Evolutionary conservation across 2,329 filamentous ascomycete genomes (phyloP), one percentile per base, ranked within the genome.

Genomic region (Hypoxylon sp.): DNA sequence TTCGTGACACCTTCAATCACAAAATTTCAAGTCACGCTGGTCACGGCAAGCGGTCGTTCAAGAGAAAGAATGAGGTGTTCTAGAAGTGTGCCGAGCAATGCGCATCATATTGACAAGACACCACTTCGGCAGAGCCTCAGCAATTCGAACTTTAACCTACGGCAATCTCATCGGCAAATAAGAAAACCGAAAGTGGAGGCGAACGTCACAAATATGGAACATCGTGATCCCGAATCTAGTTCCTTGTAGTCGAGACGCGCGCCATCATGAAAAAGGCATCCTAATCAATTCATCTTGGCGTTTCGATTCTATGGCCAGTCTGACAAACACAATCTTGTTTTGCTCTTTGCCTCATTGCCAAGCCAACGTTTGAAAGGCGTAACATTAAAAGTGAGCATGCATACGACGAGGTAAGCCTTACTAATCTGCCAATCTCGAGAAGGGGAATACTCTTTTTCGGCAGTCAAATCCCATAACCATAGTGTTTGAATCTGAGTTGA

Each of bases 121-220:
- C 60, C 63, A 55, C 52, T 51, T 70, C 67, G 64, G 67, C 61
- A 67, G 67, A 69, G 67, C 63, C 64, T 63, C 63, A 66, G 59
- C 56, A 36, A 46, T 49, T 49, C 49, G 38, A 64, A 51, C 19
- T 43, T 59, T 53, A 43, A 59, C 34, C 17, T 58, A 67, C 67
- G 67, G 67, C 64, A 70, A 60, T 68, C 13, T 58, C 52, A 36
- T 67, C 67, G 67, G 67, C 67, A 70, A 62, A 67, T 70, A 56
- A 32, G 28, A 32, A 25, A 17, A 49, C 25, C 49, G 34, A 61
- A 61, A 65, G 55, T 64, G 59, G 67, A 67, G 52, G 30, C 38
- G 11, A 25, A 38, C 14, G 25, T 63, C 60, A 60, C 30, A 23
- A 41, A n/a, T 58, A 34, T 66, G 63, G 67, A 66, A 64, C 25